Evolutionary conservation across 2,329 filamentous ascomycete genomes (phyloP).

Genomic region (Aspergillus sp.): DNA sequence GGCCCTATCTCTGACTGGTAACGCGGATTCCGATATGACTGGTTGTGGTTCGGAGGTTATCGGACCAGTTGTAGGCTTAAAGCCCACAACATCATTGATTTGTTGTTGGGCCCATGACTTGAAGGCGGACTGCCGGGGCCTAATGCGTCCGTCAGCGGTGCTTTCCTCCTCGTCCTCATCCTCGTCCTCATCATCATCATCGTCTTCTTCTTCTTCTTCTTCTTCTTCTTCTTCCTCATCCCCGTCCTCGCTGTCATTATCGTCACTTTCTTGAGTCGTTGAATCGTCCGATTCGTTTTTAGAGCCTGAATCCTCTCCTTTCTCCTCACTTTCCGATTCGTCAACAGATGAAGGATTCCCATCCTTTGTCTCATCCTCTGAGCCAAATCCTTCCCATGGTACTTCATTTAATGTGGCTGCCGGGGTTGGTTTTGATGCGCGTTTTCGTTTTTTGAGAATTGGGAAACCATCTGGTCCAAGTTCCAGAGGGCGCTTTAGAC

Average conservation of each 20-base stretch:
- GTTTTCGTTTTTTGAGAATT: constrained; percentile 78
- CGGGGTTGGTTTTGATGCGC: constrained; percentile 54
- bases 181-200: constrained; percentile 23
- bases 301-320: constrained; percentile 25
- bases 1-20: constrained; percentile 32
- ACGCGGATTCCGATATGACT: constrained; percentile 26
- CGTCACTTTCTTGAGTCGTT: constrained; percentile 28
- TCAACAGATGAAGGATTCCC: constrained; percentile 25
- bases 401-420: constrained; percentile 38
- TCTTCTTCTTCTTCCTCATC: constrained; percentile 38
- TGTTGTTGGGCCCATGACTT: constrained; percentile 90
- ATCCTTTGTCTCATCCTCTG: constrained; percentile 40
- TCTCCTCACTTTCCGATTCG: constrained; percentile 27
- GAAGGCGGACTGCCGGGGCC: constrained; percentile 65
- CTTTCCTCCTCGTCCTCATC: constrained; percentile 38
- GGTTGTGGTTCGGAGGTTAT: constrained; percentile 33
- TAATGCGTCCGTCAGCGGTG: constrained; percentile 22
- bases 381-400: constrained; percentile 47
- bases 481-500: constrained; percentile 83
- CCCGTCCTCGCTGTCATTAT: constrained; percentile 17
- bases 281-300: constrained; percentile 11
- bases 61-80: constrained; percentile 50
- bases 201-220: constrained; percentile 18
- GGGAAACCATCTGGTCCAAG: constrained; percentile 76
- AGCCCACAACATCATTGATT: constrained; percentile 79